These are phyloP conservation scores for Aureobasidium sp. DNA, from an alignment of 2,329 filamentous ascomycete genomes.

Conservation along the genomic window DNA sequence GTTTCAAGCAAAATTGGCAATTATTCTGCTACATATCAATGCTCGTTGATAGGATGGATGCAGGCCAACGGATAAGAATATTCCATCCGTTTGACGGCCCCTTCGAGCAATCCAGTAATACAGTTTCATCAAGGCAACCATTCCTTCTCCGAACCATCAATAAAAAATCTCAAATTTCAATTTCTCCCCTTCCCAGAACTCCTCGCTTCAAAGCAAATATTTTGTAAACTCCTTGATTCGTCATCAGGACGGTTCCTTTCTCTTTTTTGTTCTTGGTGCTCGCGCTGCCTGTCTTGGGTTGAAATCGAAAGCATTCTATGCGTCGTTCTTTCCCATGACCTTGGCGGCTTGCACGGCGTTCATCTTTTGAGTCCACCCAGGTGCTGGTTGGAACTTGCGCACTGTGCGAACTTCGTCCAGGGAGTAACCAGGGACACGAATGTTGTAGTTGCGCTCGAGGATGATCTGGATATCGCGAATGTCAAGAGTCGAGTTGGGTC, in stretches of 20 bases:
- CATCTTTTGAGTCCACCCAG: conserved; percentile 93
- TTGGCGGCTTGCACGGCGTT: conserved; percentile 92
- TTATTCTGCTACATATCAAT: neutral
- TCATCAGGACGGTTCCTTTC: neutral
- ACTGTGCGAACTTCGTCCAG: conserved; percentile 92
- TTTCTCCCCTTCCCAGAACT: neutral
- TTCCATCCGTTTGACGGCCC: too few species aligned
- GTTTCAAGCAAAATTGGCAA: neutral
- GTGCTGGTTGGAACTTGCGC: conserved; percentile 80
- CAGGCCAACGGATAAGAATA: too few species aligned
- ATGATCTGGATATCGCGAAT: conserved; percentile 54
- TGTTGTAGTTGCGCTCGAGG: conserved; percentile 57
- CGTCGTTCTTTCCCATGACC: conserved; percentile 40
- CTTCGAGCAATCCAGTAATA: neutral
- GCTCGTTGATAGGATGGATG: too few species aligned
- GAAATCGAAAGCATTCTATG: conserved; percentile 30
- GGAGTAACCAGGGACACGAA: conserved; percentile 83
- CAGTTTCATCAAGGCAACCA: neutral
- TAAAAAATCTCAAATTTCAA: neutral
- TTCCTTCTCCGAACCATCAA: neutral
- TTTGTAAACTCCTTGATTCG: neutral
- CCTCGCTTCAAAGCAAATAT: neutral
- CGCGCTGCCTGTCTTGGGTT: conserved; percentile 59
- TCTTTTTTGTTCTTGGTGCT: neutral
- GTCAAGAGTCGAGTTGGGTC: conserved; percentile 82